phyloP scores from a whole-genome alignment of 179 eudicot species.

The Drosera spatulata region DNA sequence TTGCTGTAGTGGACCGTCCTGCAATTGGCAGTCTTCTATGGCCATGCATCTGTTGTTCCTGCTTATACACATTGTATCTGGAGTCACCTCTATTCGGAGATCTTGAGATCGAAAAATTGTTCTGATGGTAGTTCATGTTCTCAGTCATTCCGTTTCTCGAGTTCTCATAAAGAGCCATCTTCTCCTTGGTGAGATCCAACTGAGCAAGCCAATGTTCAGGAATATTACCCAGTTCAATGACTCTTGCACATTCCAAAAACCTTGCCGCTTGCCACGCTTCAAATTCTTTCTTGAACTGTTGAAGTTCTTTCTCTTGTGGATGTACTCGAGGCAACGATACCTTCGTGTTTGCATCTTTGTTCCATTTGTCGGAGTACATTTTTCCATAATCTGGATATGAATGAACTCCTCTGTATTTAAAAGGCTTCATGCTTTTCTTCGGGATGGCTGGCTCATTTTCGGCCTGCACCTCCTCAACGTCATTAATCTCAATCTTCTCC shows the following conservation, averaged over 20 bases:
- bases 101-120: conserved; percentile 15
- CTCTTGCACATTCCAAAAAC: conserved; percentile 70
- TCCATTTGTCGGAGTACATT: conserved; percentile 27
- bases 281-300: conserved; percentile 91
- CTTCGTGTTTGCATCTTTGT: conserved; percentile 24
- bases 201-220: conserved; percentile 68
- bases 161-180: conserved; percentile 47
- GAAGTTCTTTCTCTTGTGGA: conserved; percentile 96
- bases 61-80: conserved; percentile 13
- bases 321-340: conserved; percentile 71
- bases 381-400: conserved; percentile 20
- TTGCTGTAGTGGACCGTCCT: conserved; percentile 10
- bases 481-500: conserved; percentile 13
- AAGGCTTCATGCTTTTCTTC: conserved; percentile 27
- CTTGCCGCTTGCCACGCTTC: conserved; percentile 95
- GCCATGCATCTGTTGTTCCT: conserved; percentile 16
- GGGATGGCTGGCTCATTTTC: conserved; percentile 27
- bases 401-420: conserved; percentile 19
- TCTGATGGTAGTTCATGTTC: conserved; percentile 20
- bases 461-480: conserved; percentile 18
- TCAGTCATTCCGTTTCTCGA: conserved; percentile 24
- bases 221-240: conserved; percentile 42
- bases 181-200: conserved; percentile 71
- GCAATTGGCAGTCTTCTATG: conserved; percentile 17
- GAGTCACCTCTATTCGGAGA: conserved; percentile 15